Evolutionary conservation across 164 flowering plant genomes (phyloP).

Genomic region (Santalum album): DNA sequence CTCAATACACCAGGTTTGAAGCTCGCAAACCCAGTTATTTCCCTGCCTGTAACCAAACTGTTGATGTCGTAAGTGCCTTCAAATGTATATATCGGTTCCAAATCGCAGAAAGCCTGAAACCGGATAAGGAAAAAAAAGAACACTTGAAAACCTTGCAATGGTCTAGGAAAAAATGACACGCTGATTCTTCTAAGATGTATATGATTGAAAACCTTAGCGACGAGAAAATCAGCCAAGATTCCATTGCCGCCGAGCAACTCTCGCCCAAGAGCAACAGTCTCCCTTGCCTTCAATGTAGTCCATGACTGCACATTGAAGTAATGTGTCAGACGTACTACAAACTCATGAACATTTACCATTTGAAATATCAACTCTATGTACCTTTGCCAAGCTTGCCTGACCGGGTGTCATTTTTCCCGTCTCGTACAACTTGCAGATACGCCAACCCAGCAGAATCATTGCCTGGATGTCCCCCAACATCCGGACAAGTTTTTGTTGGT

Average conservation of each 20-base stretch:
- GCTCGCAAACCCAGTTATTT: conserved; percentile 80
- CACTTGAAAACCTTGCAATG: no score
- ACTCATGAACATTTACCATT: neutral
- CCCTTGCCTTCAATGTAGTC: conserved; percentile 76
- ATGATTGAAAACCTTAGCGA: conserved; percentile 60
- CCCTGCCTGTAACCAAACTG: conserved; percentile 82
- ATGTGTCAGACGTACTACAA: conserved; percentile 3
- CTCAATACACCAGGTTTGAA: conserved; percentile 51
- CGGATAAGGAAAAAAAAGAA: no score
- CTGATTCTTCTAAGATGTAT: no score
- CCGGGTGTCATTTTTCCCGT: conserved; percentile 86
- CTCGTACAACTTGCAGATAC: conserved; percentile 88
- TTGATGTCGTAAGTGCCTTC: conserved; percentile 97
- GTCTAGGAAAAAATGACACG: no score
- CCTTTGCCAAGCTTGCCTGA: conserved; percentile 96
- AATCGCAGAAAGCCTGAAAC: conserved; percentile 86
- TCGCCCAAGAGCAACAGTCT: conserved; percentile 74
- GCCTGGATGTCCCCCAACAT: conserved; percentile 93
- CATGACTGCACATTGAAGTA: conserved; percentile 53
- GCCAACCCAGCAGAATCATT: conserved; percentile 92
- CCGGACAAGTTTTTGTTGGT: conserved; percentile 83
- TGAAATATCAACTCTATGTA: conserved; percentile 10
- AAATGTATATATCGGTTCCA: conserved; percentile 86
- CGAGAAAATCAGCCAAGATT: conserved; percentile 75
- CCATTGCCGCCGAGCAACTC: conserved; percentile 99